These are phyloP conservation scores for Vitis rupestris DNA, from an alignment of 164 flowering plant genomes.

Conservation along the genomic window DNA sequence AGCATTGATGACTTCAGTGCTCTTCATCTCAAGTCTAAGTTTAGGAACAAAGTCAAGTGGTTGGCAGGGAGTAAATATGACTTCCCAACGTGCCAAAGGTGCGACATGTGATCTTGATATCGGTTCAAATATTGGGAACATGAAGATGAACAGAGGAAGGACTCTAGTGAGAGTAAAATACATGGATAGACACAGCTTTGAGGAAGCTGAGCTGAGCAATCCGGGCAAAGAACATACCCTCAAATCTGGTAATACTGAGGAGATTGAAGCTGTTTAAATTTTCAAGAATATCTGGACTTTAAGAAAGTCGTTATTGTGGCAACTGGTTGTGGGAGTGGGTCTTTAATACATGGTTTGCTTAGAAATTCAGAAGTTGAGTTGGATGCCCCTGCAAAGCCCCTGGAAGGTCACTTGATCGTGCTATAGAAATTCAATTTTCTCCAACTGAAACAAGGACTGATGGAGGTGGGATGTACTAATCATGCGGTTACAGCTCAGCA, in stretches of 20 bases:
- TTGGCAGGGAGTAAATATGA: no score
- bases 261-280: slow-evolving; percentile 73
- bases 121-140: no score
- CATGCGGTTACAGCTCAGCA: slow-evolving; percentile 32
- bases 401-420: slow-evolving; percentile 85
- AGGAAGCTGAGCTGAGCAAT: no score
- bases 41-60: no score
- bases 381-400: slow-evolving; percentile 80
- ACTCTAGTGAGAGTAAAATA: no score
- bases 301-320: slow-evolving; percentile 79
- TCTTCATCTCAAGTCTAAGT: no score
- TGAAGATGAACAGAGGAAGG: no score
- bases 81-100: no score
- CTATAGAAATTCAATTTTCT: slow-evolving; percentile 61
- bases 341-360: slow-evolving; percentile 59
- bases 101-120: no score
- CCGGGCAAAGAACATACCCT: neutral
- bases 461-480: slow-evolving; percentile 82
- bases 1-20: no score
- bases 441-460: slow-evolving; percentile 77
- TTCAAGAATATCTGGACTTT: slow-evolving; percentile 49
- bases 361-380: slow-evolving; percentile 38
- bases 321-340: slow-evolving; percentile 95
- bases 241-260: slow-evolving; percentile 57
- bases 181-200: no score